phyloP scores from a whole-genome alignment of 768 basidiomycete species.

The Leccinellum luteum region DNA sequence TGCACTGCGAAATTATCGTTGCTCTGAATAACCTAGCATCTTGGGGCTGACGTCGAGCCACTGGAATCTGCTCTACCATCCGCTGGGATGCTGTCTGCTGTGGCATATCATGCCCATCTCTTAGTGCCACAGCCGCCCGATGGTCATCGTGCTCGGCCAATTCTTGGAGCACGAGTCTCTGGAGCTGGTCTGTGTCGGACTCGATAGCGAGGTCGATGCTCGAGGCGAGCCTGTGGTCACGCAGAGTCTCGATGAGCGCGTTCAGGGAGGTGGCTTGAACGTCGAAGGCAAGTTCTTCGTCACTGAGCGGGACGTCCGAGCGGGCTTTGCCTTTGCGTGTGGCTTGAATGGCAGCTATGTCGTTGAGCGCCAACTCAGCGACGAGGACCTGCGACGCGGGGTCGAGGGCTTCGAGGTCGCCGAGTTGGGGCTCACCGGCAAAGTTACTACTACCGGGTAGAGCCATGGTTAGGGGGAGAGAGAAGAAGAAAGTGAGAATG shows the following conservation, averaged over 20 bases:
- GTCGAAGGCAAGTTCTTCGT: constrained; percentile 46
- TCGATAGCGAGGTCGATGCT: constrained; percentile 43
- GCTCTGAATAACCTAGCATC: constrained; percentile 2
- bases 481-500: neutral
- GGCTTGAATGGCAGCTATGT: constrained; percentile 36
- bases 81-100: constrained; percentile 16
- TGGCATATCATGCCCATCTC: constrained; percentile 25
- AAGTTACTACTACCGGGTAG: constrained; percentile 5
- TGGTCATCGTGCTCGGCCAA: constrained; percentile 42
- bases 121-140: constrained; percentile 38
- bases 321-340: constrained; percentile 38
- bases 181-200: constrained; percentile 33
- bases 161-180: constrained; percentile 33
- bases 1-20: neutral
- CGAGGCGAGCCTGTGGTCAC: constrained; percentile 40
- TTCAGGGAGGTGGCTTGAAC: constrained; percentile 39
- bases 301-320: constrained; percentile 31
- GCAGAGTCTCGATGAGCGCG: constrained; percentile 27
- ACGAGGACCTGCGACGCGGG: constrained; percentile 39
- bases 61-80: constrained; percentile 3
- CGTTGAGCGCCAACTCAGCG: constrained; percentile 40
- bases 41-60: neutral
- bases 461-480: constrained; percentile 3
- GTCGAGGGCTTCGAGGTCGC: constrained; percentile 23
- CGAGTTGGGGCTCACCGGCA: constrained; percentile 12